Conservation (phyloP, 208 protist genomes). For the Leishmania lainsoni region DNA sequence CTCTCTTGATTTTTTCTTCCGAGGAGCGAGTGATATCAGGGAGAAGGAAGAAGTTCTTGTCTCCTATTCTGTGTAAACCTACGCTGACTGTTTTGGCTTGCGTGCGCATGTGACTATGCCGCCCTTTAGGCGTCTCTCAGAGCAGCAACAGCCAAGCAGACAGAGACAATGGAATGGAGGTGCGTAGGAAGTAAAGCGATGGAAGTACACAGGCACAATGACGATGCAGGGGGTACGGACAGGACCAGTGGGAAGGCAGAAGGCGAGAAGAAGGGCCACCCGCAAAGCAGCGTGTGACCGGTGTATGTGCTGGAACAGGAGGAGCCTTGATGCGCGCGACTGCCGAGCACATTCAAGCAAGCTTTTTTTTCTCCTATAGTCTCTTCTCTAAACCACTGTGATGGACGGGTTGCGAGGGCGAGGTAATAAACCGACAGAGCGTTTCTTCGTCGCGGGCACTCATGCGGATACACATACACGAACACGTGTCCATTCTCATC, state of each 20-base stretch:
- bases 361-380: neutral
- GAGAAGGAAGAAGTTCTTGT: neutral
- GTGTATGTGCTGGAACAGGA: neutral
- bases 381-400: neutral
- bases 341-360: neutral
- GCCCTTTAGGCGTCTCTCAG: neutral
- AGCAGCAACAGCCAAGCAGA: neutral
- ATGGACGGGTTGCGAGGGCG: neutral
- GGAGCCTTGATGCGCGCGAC: neutral
- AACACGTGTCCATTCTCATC: neutral
- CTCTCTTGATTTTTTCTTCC: neutral
- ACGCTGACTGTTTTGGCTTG: neutral
- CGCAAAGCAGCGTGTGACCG: neutral
- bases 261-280: neutral
- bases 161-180: neutral
- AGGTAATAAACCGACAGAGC: neutral
- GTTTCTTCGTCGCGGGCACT: neutral
- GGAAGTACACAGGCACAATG: neutral
- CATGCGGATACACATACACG: neutral
- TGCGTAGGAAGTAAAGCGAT: neutral
- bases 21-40: neutral
- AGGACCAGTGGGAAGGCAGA: neutral
- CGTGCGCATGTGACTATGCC: neutral
- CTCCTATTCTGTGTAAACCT: neutral
- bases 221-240: neutral